Conservation (phyloP, 2,329 filamentous ascomycete species). For the Colletotrichum lentis region DNA sequence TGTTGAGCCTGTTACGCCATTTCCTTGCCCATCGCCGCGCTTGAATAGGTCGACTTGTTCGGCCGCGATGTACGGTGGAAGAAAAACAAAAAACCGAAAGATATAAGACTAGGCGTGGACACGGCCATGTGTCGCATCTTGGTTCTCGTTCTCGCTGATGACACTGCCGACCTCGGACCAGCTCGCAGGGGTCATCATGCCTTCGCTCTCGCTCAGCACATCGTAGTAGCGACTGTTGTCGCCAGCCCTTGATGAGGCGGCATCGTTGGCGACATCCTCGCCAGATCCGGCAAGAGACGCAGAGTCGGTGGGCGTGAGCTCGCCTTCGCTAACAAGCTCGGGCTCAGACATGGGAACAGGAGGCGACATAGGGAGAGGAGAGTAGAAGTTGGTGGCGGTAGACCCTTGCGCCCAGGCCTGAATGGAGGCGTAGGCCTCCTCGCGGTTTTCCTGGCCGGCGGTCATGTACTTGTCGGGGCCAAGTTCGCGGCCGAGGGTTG, state of each 20-base stretch:
- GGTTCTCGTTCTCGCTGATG: slow-evolving; percentile 62
- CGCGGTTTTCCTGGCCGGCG: slow-evolving; percentile 56
- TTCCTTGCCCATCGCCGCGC: slow-evolving; percentile 2
- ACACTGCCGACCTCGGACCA: slow-evolving; percentile 73
- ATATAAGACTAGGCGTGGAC: slow-evolving; percentile 44
- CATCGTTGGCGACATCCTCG: slow-evolving; percentile 58
- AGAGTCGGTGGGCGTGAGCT: slow-evolving; percentile 67
- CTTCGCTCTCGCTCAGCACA: slow-evolving; percentile 67
- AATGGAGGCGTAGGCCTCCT: slow-evolving; percentile 66
- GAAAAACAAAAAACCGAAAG: slow-evolving; percentile 9
- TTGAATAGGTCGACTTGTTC: slow-evolving; percentile 1
- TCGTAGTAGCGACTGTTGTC: slow-evolving; percentile 57
- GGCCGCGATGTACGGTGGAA: background rate
- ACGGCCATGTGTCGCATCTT: slow-evolving; percentile 40
- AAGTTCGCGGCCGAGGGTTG: slow-evolving; percentile 45
- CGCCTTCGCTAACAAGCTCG: slow-evolving; percentile 61
- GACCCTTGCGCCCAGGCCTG: slow-evolving; percentile 70
- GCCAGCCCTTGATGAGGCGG: slow-evolving; percentile 48
- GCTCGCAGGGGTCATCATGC: slow-evolving; percentile 66
- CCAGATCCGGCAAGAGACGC: slow-evolving; percentile 62
- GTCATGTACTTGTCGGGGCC: slow-evolving; percentile 61
- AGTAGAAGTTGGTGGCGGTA: slow-evolving; percentile 63
- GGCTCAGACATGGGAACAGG: slow-evolving; percentile 60
- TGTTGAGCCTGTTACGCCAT: slow-evolving; percentile 33
- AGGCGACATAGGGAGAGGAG: slow-evolving; percentile 64